Percentiles rank a stretch among this genome's conserved stretches.
Evolutionary conservation across 768 basidiomycete species (phyloP).

Genomic region (Podaxis sp.): DNA sequence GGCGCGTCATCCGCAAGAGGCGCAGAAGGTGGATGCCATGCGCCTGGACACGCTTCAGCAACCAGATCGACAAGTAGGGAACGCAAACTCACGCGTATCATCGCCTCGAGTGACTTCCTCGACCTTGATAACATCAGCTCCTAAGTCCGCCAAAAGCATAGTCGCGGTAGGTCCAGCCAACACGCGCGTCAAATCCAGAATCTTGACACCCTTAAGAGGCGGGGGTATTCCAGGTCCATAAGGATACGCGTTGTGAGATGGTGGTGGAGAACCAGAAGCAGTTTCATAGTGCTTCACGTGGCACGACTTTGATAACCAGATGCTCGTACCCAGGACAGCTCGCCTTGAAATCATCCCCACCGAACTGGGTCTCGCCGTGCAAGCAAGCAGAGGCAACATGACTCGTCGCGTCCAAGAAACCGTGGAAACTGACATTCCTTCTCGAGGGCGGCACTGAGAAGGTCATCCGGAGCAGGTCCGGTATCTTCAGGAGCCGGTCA

Average conservation of each 20-base stretch:
- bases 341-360: neutral
- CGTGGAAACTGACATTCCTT: neutral
- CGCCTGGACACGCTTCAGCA: conserved; percentile 38
- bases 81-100: conserved; percentile 69
- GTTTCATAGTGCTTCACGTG: conserved; percentile 12
- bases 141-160: conserved; percentile 90
- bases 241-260: conserved; percentile 22
- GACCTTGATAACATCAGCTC: conserved; percentile 93
- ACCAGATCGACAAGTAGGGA: neutral
- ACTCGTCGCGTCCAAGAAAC: neutral
- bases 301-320: neutral
- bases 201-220: conserved; percentile 74
- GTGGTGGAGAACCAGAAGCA: conserved; percentile 4
- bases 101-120: conserved; percentile 82
- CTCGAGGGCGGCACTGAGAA: neutral
- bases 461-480: neutral
- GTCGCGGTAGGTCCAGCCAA: conserved; percentile 92
- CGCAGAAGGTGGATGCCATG: conserved; percentile 66
- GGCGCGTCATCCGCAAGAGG: conserved; percentile 49
- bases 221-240: conserved; percentile 62
- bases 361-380: neutral
- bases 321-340: neutral
- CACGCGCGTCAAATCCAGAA: conserved; percentile 90
- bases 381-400: conserved; percentile 3
- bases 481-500: neutral